Base-by-base conservation (phyloP, 352 stramenopile species). In the Thalassiosira exigua region DNA sequence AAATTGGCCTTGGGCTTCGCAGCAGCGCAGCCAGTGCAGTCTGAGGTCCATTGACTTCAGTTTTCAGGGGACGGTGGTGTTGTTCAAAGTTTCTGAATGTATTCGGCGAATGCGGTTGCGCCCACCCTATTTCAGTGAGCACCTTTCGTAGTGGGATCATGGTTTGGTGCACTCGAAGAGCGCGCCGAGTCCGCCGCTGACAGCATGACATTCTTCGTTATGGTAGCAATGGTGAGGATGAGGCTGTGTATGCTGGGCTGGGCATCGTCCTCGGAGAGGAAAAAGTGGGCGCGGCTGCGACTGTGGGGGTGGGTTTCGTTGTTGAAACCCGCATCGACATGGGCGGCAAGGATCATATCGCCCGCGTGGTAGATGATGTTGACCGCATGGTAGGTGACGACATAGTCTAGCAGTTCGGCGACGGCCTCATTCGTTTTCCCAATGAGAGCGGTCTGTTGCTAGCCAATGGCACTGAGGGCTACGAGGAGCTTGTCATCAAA, bases 291-390 rank as follows among this genome's bases (percentile, higher is more conserved):
- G n/a, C 69, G 59, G 21, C 41, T 69, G 32, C 62, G 46, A 29
- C 54, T 74, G 33, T 51, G 46, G 29, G 61, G 59, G 19, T 70
- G 33, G 9, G 39, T n/a, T 41, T 70, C 33, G 30, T 19, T 50
- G 14, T 75, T 21, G 33, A 81, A 82, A 1, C 33, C 41, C 1
- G 67, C 68, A 70, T 86, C 66, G 21, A 22, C 65, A 17, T 82
- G 29, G 26, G 75, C 50, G 4, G 57, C 17, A 12, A 86, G 60
- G n/a, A 81, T 53, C 79, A 86, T 86, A 17, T 82, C 62, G 26
- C 42, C 65, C 1, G 72, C 73, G 26, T 46, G 2, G 41, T 64
- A 86, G 12, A 33, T 11, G 12, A 84, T 26, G 0, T 11, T 75
- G 30, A 50, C 70, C 29, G n/a, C n/a, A n/a, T n/a, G n/a, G n/a